phyloP scores from a whole-genome alignment of 2,329 filamentous ascomycete genomes.

The Neofusicoccum cordaticola region DNA sequence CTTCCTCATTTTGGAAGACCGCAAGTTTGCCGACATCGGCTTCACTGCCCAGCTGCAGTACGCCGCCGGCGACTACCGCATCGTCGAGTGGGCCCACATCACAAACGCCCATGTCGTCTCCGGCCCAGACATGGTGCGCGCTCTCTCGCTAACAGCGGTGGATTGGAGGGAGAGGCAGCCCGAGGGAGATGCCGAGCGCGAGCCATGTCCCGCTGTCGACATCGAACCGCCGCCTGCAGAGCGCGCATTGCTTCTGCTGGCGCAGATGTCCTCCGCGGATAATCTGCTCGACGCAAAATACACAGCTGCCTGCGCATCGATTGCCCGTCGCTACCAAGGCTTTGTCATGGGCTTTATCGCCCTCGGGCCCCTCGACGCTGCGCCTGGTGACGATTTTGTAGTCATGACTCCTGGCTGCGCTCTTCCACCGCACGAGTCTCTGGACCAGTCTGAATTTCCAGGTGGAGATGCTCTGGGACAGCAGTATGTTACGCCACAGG shows the following conservation, averaged over 20 bases:
- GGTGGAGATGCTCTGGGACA: background rate
- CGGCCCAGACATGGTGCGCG: background rate
- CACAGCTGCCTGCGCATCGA: background rate
- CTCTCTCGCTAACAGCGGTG: background rate
- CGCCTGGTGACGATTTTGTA: background rate
- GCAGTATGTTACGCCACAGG: background rate
- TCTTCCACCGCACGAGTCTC: background rate
- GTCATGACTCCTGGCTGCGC: background rate
- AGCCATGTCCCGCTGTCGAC: too few relatives aligned
- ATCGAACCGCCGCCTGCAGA: background rate
- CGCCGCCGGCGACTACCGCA: background rate
- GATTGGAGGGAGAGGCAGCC: background rate
- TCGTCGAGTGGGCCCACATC: background rate
- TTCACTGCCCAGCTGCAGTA: background rate
- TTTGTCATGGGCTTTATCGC: constrained; percentile 4
- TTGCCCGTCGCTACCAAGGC: background rate
- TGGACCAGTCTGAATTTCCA: background rate
- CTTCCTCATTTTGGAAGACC: background rate
- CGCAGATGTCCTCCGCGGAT: background rate
- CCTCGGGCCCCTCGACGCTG: background rate
- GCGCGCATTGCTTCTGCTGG: background rate
- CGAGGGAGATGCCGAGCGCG: background rate
- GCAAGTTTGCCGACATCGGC: background rate
- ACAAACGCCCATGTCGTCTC: background rate
- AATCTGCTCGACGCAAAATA: background rate